Base-by-base conservation (phyloP, 2,329 filamentous ascomycete genomes). In the Lecanicillium sp. region DNA sequence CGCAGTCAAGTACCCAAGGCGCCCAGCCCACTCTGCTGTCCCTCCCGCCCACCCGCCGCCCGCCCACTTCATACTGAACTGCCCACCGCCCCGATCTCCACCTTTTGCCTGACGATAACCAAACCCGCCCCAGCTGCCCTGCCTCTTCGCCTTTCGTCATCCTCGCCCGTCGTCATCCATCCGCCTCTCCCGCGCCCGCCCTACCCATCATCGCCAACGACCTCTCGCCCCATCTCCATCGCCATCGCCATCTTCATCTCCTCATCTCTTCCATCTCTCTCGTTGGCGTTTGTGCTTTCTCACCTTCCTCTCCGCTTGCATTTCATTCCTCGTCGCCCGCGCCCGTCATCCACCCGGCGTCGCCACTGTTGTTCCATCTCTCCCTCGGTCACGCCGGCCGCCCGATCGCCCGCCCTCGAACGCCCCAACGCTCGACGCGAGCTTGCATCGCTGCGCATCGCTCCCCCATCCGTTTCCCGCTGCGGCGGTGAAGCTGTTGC, bases 161-260 rank as follows among this genome's bases (percentile, higher is more conserved):
- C 18, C 25, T 28, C 13, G 25, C 29, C 36, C 36, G 36, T 22
- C 36, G 25, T 37, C 36, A 29, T 45, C 47, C 37, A 58, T 56
- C 28, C 61, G 59, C 33, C 49, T 72, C 51, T 72, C 72, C 50
- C 87, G 87, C n/a, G n/a, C n/a, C n/a, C n/a, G n/a, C n/a, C n/a
- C n/a, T n/a, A n/a, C n/a, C 55, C 84, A 25, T 94, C 50, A 72
- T 94, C 58, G 94, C 94, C 57, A 88, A 87, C 47, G 77, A 94
- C 53, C 69, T 94, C 42, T 92, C 87, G 20, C 88, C 88, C 87
- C 27, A 75, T 81, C 19, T 67, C 94, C 39, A 84, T 90, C 41
- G 79, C 84, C 41, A 58, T 88, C 42, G 42, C 39, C 33, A 38
- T 48, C 14, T 33, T 37, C 28, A 63, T 87, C 53, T 77, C 94